Evolutionary conservation across 495 filamentous ascomycete species (phyloP).

Genomic region (Podospora comata): DNA sequence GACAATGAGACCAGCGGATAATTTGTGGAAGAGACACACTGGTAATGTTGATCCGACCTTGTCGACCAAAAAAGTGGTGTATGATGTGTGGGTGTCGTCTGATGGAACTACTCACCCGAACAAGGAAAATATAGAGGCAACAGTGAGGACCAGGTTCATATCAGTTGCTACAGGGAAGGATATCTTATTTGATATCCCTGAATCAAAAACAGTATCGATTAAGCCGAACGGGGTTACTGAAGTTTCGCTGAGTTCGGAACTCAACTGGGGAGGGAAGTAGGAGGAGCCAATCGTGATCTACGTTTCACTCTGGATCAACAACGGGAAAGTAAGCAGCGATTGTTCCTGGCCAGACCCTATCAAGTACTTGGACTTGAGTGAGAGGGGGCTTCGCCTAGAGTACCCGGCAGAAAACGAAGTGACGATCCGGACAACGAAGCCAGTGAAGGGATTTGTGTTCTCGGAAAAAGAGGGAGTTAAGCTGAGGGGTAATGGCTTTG

Average conservation of each 20-base stretch:
- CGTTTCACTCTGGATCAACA: slow-evolving; percentile 44
- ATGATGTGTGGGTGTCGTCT: slow-evolving; percentile 71
- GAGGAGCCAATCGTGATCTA: slow-evolving; percentile 50
- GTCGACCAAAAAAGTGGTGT: slow-evolving; percentile 47
- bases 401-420: slow-evolving; percentile 14
- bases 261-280: slow-evolving; percentile 40
- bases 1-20: slow-evolving; percentile 44
- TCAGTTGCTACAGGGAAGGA: slow-evolving; percentile 63
- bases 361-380: slow-evolving; percentile 67
- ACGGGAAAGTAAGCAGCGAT: slow-evolving; percentile 55
- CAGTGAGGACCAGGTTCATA: slow-evolving; percentile 58
- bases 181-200: slow-evolving; percentile 39
- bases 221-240: slow-evolving; percentile 66
- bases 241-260: slow-evolving; percentile 41
- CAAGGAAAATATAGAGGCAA: not conserved
- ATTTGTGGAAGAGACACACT: slow-evolving; percentile 31
- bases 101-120: slow-evolving; percentile 30
- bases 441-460: slow-evolving; percentile 50
- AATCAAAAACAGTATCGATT: slow-evolving; percentile 44
- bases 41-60: slow-evolving; percentile 49
- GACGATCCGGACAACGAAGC: slow-evolving; percentile 36
- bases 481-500: slow-evolving; percentile 48
- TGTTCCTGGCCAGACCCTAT: slow-evolving; percentile 79
- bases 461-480: slow-evolving; percentile 40
- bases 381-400: slow-evolving; percentile 32